phyloP scores from a whole-genome alignment of 106 monocot genomes.

The Dendrobium catenatum region DNA sequence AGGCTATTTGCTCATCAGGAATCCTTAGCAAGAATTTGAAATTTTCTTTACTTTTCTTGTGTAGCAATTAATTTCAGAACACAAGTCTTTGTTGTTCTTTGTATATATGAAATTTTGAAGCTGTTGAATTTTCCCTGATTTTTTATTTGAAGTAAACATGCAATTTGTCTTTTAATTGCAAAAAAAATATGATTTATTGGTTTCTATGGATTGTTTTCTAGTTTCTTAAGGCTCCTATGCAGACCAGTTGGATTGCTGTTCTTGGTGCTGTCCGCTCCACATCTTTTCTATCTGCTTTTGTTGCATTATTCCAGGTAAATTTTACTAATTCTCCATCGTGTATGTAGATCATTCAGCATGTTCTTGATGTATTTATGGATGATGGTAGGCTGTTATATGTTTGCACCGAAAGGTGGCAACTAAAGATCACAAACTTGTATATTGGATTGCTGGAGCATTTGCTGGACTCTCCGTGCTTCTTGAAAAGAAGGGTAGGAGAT shows the following conservation, averaged over 20 bases:
- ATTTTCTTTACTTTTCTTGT: background rate
- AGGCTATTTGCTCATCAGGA: background rate
- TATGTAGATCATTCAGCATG: background rate
- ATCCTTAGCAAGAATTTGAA: background rate
- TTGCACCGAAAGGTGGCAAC: slow-evolving; percentile 79
- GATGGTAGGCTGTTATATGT: slow-evolving; percentile 66
- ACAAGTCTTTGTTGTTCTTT: background rate
- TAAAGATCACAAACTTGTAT: slow-evolving; percentile 84
- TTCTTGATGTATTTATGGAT: slow-evolving; percentile 11
- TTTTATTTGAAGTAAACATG: background rate
- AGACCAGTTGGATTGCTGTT: slow-evolving; percentile 73
- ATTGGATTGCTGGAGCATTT: slow-evolving; percentile 84
- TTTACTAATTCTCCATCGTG: background rate
- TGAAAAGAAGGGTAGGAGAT: slow-evolving; percentile 87
- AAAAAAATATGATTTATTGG: background rate
- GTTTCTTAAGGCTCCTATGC: slow-evolving; percentile 82
- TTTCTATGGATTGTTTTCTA: slow-evolving; percentile 24
- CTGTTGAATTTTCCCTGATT: background rate
- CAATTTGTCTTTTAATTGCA: background rate
- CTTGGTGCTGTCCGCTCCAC: slow-evolving; percentile 89
- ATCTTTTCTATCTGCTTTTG: slow-evolving; percentile 94
- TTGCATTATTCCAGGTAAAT: slow-evolving; percentile 85
- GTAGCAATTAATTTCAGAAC: background rate
- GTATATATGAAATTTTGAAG: background rate
- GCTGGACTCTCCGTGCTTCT: slow-evolving; percentile 80